Conservation (phyloP, 208 protist species). For the Hexamita inflata region DNA sequence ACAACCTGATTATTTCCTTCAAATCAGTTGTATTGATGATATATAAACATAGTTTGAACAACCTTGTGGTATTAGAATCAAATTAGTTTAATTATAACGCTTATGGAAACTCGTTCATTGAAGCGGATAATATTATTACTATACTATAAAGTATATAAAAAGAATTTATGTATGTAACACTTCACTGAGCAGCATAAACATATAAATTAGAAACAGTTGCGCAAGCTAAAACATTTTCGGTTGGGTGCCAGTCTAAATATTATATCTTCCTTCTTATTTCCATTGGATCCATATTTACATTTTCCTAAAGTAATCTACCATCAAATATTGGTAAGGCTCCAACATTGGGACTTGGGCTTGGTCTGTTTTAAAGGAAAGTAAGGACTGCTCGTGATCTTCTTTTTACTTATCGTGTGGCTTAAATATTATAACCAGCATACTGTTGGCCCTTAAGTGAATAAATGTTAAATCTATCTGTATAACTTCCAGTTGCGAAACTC, state of each 20-base stretch:
- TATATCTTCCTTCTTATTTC: constrained; percentile 13
- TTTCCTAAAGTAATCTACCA: constrained; percentile 11
- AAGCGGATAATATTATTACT: no score
- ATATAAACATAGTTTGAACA: no score
- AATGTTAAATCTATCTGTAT: constrained; percentile 21
- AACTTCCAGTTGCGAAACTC: neutral
- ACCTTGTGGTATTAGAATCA: no score
- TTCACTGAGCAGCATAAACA: constrained; percentile 18
- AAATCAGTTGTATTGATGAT: no score
- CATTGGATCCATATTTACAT: neutral
- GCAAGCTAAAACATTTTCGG: constrained; percentile 8
- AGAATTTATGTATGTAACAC: no score
- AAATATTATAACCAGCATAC: neutral
- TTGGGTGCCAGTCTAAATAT: constrained; percentile 18
- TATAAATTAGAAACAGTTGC: constrained; percentile 17
- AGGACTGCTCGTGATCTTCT: neutral
- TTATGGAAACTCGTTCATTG: no score
- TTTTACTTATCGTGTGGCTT: neutral
- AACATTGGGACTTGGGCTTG: neutral
- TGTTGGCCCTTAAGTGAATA: neutral
- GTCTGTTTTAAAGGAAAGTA: neutral
- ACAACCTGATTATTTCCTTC: no score
- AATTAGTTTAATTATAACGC: no score
- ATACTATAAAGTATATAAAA: no score
- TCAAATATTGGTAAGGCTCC: constrained; percentile 20